Base-by-base conservation (phyloP, 139 green algal genomes). In the Coelastrella sp. region DNA sequence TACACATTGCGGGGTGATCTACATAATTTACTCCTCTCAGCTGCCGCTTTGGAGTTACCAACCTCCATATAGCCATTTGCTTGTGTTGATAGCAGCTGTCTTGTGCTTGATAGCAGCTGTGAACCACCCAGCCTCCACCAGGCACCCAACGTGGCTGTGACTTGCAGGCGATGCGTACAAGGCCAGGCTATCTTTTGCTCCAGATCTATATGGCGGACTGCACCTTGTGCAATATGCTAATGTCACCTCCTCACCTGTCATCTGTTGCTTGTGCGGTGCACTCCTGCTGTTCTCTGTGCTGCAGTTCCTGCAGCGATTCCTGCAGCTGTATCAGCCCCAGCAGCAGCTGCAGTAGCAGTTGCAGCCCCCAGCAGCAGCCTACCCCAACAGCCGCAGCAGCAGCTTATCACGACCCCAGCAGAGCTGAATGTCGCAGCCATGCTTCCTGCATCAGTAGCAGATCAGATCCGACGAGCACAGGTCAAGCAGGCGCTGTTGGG, bases 381-480 rank as follows among this genome's bases (percentile, higher is more conserved):
- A 17, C 75, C 20, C 32, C 85, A 22, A n/a, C 78, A 90, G 56
- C 73, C 54, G 54, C 89, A 90, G 19, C 89, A 91, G 87, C 86
- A 92, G 59, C 92, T 80, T 3, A 92, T 94, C 16, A 76, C 90
- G 11, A 90, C 90, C 3, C 86, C 92, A 1, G 91, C 94, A 19
- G 79, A 86, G 56, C 83, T 95, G 5, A 93, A 90, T 80, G 54
- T 93, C 0, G 78, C 94, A 0, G 92, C 93, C 14, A 93, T 95
- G 22, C 88, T 97, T 32, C 96, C 95, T 22, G 90, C 93, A 0
- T 95, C 94, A 14, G 95, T 98, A 16, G 95, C 96, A 4, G 90
- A 97, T 17, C 96, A 98, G 88, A 98, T 98, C 32, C 84, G 92
- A 0, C 83, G 88, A 22, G 96, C 96, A 0, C 96, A 97, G 86